A percentile compares a stretch with the other conserved stretches of the same genome.
These are phyloP conservation scores for Rhododendron henanense DNA, from an alignment of 148 eudicot species.

Conservation along the genomic window DNA sequence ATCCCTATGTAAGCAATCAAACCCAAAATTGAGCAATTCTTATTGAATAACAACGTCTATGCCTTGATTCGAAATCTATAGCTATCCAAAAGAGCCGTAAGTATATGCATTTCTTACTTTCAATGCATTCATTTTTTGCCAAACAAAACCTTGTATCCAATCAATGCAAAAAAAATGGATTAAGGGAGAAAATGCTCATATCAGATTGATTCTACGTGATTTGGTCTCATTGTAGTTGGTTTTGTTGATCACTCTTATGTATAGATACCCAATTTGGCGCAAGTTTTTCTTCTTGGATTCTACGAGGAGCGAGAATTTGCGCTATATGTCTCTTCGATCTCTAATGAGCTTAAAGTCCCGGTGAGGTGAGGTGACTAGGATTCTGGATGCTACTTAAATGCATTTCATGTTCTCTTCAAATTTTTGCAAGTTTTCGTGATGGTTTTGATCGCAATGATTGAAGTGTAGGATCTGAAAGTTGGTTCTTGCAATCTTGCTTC, in stretches of 20 bases:
- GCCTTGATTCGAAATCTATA: not conserved
- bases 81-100: not conserved
- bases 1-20: not conserved
- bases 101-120: not conserved
- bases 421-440: not conserved
- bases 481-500: not conserved
- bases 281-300: constrained; percentile 74
- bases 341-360: constrained; percentile 85
- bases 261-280: constrained; percentile 92
- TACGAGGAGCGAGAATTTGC: constrained; percentile 85
- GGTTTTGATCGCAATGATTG: not conserved
- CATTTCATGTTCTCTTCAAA: not conserved
- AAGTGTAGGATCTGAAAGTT: constrained; percentile 1
- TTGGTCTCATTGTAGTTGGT: not conserved
- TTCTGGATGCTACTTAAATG: not conserved
- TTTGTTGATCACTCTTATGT: constrained; percentile 17
- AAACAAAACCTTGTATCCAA: not conserved
- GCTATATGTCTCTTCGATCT: constrained; percentile 79
- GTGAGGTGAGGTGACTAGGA: constrained; percentile 53
- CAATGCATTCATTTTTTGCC: not conserved
- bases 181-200: not conserved
- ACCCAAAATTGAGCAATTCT: not conserved
- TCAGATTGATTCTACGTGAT: not conserved
- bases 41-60: not conserved
- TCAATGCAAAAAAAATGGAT: not conserved